These are phyloP conservation scores for Hansenula sp. DNA, from an alignment of 1,139 yeast species.

Conservation along the genomic window DNA sequence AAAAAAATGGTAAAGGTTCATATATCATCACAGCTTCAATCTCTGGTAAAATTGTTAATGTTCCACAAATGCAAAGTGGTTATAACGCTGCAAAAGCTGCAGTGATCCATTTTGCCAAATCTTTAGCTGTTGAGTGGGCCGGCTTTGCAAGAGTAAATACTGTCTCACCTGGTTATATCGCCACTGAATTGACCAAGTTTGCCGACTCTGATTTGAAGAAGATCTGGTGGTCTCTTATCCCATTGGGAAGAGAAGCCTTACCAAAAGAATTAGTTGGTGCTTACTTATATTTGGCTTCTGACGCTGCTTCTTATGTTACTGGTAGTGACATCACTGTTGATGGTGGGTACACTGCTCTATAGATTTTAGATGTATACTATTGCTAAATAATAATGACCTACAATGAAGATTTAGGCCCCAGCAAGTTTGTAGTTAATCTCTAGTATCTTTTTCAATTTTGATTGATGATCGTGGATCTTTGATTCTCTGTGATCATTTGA, in stretches of 20 bases:
- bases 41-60: slow-evolving; percentile 86
- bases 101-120: slow-evolving; percentile 70
- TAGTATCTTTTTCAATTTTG: too few relatives aligned
- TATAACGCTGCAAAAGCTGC: slow-evolving; percentile 94
- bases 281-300: slow-evolving; percentile 80
- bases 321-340: slow-evolving; percentile 81
- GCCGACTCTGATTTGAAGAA: slow-evolving; percentile 49
- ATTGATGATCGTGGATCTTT: too few relatives aligned
- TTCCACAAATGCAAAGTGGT: slow-evolving; percentile 85
- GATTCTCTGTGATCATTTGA: too few relatives aligned
- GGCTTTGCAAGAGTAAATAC: slow-evolving; percentile 85
- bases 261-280: slow-evolving; percentile 85
- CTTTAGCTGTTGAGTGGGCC: slow-evolving; percentile 89
- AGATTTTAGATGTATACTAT: too few relatives aligned
- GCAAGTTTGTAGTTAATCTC: too few relatives aligned
- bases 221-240: slow-evolving; percentile 69
- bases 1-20: slow-evolving; percentile 69
- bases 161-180: slow-evolving; percentile 83
- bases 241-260: slow-evolving; percentile 78
- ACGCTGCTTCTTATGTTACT: slow-evolving; percentile 81
- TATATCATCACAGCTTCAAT: slow-evolving; percentile 83
- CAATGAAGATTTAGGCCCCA: too few relatives aligned
- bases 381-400: too few relatives aligned
- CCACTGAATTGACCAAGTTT: slow-evolving; percentile 64
- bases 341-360: slow-evolving; percentile 67